phyloP scores from a whole-genome alignment of 2,329 filamentous ascomycete species.

The Colletotrichum aenigma region DNA sequence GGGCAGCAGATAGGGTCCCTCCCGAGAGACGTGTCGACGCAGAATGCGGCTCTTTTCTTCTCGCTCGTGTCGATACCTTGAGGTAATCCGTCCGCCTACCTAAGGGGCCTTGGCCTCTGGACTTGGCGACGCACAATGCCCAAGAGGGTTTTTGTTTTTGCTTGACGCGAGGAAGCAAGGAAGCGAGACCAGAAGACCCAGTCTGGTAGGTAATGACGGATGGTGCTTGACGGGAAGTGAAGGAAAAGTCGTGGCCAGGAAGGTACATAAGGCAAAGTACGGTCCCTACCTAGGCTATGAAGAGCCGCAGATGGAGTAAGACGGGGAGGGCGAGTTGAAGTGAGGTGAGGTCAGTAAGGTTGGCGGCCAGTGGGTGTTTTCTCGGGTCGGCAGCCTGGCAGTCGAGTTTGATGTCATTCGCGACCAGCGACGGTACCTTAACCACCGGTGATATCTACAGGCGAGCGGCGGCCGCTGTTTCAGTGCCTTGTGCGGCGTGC shows the following conservation, averaged over 20 bases:
- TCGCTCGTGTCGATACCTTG: not conserved
- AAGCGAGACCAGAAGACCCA: not conserved
- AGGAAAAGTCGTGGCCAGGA: not conserved
- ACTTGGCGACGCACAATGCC: not conserved
- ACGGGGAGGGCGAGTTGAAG: not conserved
- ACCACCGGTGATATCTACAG: not conserved
- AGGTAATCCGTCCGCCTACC: not conserved
- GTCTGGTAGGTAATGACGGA: not conserved
- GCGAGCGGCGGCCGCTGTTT: not conserved
- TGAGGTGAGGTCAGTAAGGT: not conserved
- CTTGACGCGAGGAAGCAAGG: not conserved
- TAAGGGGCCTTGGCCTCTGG: not conserved
- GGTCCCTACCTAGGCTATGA: not conserved
- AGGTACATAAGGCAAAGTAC: not conserved
- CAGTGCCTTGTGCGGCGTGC: not conserved
- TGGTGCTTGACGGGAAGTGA: not conserved
- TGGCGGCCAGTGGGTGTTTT: not conserved
- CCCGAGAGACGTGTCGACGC: not conserved
- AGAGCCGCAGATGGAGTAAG: not conserved
- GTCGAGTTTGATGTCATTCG: conserved; percentile 11
- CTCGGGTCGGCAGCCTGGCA: not conserved
- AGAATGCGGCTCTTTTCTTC: not conserved
- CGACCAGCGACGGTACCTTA: no score
- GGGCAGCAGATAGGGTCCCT: not conserved
- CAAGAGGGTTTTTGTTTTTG: not conserved